A percentile compares a stretch with the other conserved stretches of the same genome.
These are phyloP conservation scores for Plantago elongata DNA, from an alignment of 257 asterid species.

Conservation along the genomic window DNA sequence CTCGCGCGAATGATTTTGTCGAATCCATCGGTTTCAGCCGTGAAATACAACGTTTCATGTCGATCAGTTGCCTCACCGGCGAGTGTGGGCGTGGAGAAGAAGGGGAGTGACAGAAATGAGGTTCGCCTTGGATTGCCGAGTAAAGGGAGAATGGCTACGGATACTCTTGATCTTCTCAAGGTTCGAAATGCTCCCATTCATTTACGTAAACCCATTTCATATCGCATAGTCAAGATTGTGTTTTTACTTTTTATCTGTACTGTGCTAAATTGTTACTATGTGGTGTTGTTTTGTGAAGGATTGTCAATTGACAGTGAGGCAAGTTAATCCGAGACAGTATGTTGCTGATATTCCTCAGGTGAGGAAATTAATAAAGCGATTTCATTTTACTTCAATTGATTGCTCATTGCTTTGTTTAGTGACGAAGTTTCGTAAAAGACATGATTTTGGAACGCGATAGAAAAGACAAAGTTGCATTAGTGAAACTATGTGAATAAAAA, in stretches of 20 bases:
- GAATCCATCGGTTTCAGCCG: too few species aligned
- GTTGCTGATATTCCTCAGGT: conserved; percentile 97
- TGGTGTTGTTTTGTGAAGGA: conserved; percentile 38
- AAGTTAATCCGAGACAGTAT: conserved; percentile 96
- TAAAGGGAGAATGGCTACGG: conserved; percentile 96
- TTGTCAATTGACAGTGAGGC: conserved; percentile 95
- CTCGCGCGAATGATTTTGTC: too few species aligned
- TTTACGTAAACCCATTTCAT: too few species aligned
- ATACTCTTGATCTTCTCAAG: conserved; percentile 86
- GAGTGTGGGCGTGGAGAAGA: conserved; percentile 17
- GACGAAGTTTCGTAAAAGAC: too few species aligned
- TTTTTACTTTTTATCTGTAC: neutral
- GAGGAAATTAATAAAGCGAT: neutral
- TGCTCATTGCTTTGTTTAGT: neutral
- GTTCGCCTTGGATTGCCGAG: conserved; percentile 96
- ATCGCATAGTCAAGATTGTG: neutral
- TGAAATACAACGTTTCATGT: neutral
- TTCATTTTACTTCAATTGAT: too few species aligned
- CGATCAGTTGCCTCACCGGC: neutral
- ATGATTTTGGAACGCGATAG: too few species aligned
- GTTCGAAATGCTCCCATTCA: too few species aligned
- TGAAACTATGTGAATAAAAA: too few species aligned
- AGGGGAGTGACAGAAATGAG: conserved; percentile 35
- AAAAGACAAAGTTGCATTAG: too few species aligned
- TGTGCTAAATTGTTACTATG: neutral